A percentile compares a stretch with the other conserved stretches of the same genome.
These are phyloP conservation scores for Platanthera guangdongensis DNA, from an alignment of 106 monocot species.

Conservation along the genomic window DNA sequence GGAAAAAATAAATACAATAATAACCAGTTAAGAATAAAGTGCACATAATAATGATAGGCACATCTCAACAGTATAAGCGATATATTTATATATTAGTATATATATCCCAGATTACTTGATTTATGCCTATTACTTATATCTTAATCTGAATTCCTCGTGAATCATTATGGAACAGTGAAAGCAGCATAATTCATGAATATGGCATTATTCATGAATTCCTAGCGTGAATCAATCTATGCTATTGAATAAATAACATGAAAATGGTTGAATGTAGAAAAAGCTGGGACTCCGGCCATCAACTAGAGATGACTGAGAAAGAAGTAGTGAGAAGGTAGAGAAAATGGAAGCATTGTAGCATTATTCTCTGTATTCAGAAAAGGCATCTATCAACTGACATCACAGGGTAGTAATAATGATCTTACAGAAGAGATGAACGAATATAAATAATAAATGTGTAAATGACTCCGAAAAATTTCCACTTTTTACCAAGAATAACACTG, in stretches of 20 bases:
- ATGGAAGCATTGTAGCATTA: neutral
- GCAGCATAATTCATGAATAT: neutral
- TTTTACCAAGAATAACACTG: slow-evolving; percentile 81
- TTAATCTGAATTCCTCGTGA: neutral
- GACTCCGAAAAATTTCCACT: neutral
- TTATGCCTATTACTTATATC: too few species aligned
- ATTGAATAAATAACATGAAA: neutral
- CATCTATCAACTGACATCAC: too few species aligned
- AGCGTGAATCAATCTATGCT: neutral
- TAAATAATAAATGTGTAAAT: neutral
- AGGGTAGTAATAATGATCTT: too few species aligned
- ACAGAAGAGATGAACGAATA: too few species aligned
- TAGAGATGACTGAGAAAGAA: neutral
- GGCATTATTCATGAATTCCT: too few species aligned
- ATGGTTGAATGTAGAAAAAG: neutral
- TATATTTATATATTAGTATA: too few species aligned
- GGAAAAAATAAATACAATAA: too few species aligned
- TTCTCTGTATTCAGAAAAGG: neutral
- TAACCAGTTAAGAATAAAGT: too few species aligned
- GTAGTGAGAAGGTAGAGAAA: neutral
- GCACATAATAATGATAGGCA: too few species aligned
- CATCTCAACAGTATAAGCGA: too few species aligned
- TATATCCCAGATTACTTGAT: too few species aligned
- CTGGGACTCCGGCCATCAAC: neutral
- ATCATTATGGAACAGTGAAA: neutral